Evolutionary conservation across 129 eudicot species (phyloP).

Genomic region (carrot (Daucus carota)): DH1_v3.0 NC_030384.2:20311501-20312000

Average conservation of each 20-base stretch:
- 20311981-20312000: no score
- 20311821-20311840: background rate
- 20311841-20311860: no score
- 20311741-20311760: conserved; percentile 72
- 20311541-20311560: conserved; percentile 63
- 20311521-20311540: conserved; percentile 52
- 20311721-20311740: conserved; percentile 72
- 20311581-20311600: conserved; percentile 79
- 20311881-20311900: no score
- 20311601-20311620: conserved; percentile 71
- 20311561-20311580: conserved; percentile 65
- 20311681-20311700: conserved; percentile 67
- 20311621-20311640: conserved; percentile 69
- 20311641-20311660: conserved; percentile 71
- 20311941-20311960: no score
- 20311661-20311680: conserved; percentile 83
- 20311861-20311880: no score
- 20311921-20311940: no score
- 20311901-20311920: no score
- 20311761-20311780: conserved; percentile 40
- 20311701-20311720: conserved; percentile 68
- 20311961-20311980: no score
- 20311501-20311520: background rate
- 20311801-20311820: background rate
- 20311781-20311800: background rate